phyloP scores from a whole-genome alignment of 805 yeast genomes.

The Wickerhamomyces xylosicus region DNA sequence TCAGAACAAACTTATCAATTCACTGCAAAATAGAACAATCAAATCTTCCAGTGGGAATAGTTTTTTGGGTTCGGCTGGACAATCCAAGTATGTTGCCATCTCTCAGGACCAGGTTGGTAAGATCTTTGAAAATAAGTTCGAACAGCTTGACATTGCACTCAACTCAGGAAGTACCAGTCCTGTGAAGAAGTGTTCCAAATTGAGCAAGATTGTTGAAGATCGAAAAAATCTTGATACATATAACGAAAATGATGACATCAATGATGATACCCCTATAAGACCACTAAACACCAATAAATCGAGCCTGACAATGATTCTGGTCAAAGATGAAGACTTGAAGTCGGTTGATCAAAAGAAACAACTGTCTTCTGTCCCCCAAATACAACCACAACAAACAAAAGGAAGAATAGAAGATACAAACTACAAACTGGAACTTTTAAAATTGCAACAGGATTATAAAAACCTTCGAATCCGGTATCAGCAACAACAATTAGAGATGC shows the following conservation, averaged over 20 bases:
- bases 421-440: not conserved
- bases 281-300: not conserved
- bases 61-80: not conserved
- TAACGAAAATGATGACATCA: conserved; percentile 1
- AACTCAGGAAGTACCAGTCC: not conserved
- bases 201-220: not conserved
- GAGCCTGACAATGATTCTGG: no score
- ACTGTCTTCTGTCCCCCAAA: not conserved
- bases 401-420: not conserved
- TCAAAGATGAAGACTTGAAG: not conserved
- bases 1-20: conserved; percentile 12
- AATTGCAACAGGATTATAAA: not conserved
- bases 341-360: not conserved
- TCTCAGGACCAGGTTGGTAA: conserved; percentile 13
- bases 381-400: not conserved
- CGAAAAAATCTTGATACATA: not conserved
- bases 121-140: conserved; percentile 8
- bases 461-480: not conserved
- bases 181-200: not conserved
- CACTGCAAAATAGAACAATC: not conserved
- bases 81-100: conserved; percentile 7
- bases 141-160: not conserved
- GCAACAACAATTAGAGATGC: conserved; percentile 2
- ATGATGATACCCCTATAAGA: not conserved
- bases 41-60: not conserved